These are phyloP conservation scores for Boletus patriciae DNA, from an alignment of 768 basidiomycete genomes.

Conservation along the genomic window DNA sequence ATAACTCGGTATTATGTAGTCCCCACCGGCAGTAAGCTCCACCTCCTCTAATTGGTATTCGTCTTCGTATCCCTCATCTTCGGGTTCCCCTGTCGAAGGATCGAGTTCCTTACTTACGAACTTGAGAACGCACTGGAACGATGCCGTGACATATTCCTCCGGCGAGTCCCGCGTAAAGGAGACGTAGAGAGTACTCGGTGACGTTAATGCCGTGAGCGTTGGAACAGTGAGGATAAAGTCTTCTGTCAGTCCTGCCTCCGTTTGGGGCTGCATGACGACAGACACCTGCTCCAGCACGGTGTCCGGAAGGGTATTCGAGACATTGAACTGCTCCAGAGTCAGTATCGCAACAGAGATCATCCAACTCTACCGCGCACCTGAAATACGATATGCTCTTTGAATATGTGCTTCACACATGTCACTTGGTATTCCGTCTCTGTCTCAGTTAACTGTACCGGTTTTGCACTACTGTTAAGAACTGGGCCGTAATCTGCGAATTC, in stretches of 20 bases:
- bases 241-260: slow-evolving; percentile 76
- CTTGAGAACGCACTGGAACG: slow-evolving; percentile 89
- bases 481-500: slow-evolving; percentile 84
- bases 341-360: neutral
- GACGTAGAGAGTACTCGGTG: slow-evolving; percentile 88
- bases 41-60: slow-evolving; percentile 98
- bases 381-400: slow-evolving; percentile 94
- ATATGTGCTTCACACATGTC: slow-evolving; percentile 94
- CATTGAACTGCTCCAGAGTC: slow-evolving; percentile 71
- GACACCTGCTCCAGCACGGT: slow-evolving; percentile 94
- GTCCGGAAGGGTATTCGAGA: slow-evolving; percentile 94
- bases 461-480: slow-evolving; percentile 81
- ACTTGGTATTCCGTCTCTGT: slow-evolving; percentile 98
- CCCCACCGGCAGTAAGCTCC: slow-evolving; percentile 86
- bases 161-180: slow-evolving; percentile 87
- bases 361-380: slow-evolving; percentile 56
- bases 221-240: slow-evolving; percentile 92
- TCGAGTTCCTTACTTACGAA: slow-evolving; percentile 98
- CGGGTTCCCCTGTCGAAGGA: slow-evolving; percentile 91
- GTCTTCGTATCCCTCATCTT: slow-evolving; percentile 98
- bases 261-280: slow-evolving; percentile 84
- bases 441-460: slow-evolving; percentile 85
- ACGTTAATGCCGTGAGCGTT: slow-evolving; percentile 63
- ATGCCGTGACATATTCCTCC: slow-evolving; percentile 72
- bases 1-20: slow-evolving; percentile 96